A percentile compares a stretch with the other conserved stretches of the same genome.
Conservation (phyloP, 2,329 filamentous ascomycete genomes). For the Exophiala lecanii-corni region DNA sequence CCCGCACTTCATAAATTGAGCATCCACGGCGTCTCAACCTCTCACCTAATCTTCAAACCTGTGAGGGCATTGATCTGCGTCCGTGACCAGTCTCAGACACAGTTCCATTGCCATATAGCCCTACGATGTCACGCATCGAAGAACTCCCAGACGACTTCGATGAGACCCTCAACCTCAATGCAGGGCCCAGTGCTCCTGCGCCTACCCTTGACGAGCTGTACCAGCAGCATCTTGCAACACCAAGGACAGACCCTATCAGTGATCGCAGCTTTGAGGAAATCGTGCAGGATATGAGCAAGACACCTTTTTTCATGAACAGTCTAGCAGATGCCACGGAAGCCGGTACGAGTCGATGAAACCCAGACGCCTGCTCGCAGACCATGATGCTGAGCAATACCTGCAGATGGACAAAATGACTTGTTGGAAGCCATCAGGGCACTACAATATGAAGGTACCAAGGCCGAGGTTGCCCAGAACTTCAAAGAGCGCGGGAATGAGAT, state of each 20-base stretch:
- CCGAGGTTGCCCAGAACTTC: slow-evolving; percentile 78
- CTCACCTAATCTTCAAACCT: no score
- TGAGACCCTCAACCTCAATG: slow-evolving; percentile 42
- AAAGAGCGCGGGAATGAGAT: slow-evolving; percentile 89
- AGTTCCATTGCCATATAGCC: no score
- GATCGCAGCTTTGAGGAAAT: slow-evolving; percentile 49
- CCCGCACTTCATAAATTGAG: no score
- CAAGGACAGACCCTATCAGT: slow-evolving; percentile 29
- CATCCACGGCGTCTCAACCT: no score
- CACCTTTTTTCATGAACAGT: slow-evolving; percentile 93
- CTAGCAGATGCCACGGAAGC: slow-evolving; percentile 60
- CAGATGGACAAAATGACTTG: slow-evolving; percentile 68
- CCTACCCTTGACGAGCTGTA: slow-evolving; percentile 25
- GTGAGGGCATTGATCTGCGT: no score
- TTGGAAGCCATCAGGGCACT: slow-evolving; percentile 84
- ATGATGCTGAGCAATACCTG: slow-evolving; percentile 15
- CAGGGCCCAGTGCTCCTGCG: slow-evolving; percentile 24
- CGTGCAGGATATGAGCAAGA: slow-evolving; percentile 60
- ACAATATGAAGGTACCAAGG: slow-evolving; percentile 84
- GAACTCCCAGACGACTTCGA: slow-evolving; percentile 50
- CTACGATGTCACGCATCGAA: slow-evolving; percentile 38
- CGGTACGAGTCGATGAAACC: slow-evolving; percentile 32
- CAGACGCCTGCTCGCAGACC: background rate
- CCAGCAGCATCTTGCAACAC: slow-evolving; percentile 23
- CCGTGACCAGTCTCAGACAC: no score